A percentile compares a stretch with the other conserved stretches of the same genome.
phyloP scores from a whole-genome alignment of 2,329 filamentous ascomycete species.

The Fusarium sp. region DNA sequence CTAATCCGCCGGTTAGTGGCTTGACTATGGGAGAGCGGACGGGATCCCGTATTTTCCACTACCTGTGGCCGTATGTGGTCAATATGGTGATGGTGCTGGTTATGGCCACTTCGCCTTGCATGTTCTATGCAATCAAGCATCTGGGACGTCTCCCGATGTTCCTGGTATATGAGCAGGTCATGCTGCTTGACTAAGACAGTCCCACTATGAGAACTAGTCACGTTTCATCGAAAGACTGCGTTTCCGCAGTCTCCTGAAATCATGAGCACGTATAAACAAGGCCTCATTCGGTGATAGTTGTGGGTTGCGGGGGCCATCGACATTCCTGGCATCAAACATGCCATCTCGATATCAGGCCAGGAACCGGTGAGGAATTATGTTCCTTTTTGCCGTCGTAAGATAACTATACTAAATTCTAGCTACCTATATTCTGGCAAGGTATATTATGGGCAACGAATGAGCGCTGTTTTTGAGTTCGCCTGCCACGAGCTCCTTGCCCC shows the following conservation, averaged over 20 bases:
- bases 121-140: background rate
- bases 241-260: background rate
- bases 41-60: conserved; percentile 37
- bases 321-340: background rate
- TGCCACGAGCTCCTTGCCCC: background rate
- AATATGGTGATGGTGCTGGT: background rate
- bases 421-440: background rate
- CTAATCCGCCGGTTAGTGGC: conserved; percentile 31
- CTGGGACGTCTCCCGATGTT: conserved; percentile 14
- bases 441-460: background rate
- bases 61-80: conserved; percentile 34
- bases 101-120: background rate
- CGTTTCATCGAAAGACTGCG: background rate
- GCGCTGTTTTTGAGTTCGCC: background rate
- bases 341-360: background rate
- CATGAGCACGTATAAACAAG: background rate
- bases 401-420: background rate
- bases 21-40: conserved; percentile 35
- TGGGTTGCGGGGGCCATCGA: background rate
- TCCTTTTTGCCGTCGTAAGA: background rate
- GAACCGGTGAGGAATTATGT: background rate
- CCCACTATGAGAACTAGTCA: background rate
- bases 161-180: background rate
- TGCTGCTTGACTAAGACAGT: background rate
- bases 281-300: background rate